These are phyloP conservation scores for Debaryomyces subglobosus DNA, from an alignment of 1,139 yeast genomes.

Conservation along the genomic window DNA sequence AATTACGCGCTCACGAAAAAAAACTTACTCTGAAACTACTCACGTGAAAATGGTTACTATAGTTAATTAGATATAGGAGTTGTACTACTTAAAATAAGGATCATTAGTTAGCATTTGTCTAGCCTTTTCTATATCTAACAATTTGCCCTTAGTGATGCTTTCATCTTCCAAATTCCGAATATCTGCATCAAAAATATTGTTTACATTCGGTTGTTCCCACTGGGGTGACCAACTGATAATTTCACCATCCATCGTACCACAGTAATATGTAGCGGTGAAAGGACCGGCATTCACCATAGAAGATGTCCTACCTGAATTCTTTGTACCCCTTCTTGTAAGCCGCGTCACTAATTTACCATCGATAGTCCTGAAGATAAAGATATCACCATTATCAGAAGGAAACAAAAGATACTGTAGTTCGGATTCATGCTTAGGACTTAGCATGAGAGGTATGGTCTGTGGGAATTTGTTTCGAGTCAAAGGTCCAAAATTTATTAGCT, in stretches of 20 bases:
- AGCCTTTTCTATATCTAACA: slow-evolving; percentile 6
- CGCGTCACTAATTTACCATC: slow-evolving; percentile 68
- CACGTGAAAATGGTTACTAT: slow-evolving; percentile 8
- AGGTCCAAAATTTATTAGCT: slow-evolving; percentile 77
- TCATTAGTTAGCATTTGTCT: slow-evolving; percentile 5
- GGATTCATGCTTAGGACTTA: slow-evolving; percentile 50
- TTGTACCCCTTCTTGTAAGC: slow-evolving; percentile 41
- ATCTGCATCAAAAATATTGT: slow-evolving; percentile 14
- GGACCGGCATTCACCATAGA: slow-evolving; percentile 55
- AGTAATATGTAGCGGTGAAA: slow-evolving; percentile 44
- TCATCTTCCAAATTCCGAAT: background rate
- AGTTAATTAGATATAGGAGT: background rate
- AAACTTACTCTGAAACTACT: background rate
- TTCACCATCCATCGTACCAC: slow-evolving; percentile 64
- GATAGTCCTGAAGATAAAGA: slow-evolving; percentile 61
- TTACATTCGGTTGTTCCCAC: slow-evolving; percentile 22
- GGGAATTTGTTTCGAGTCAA: slow-evolving; percentile 65
- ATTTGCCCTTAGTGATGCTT: background rate
- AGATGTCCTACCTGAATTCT: slow-evolving; percentile 44
- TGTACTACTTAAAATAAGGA: slow-evolving; percentile 7
- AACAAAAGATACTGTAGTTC: slow-evolving; percentile 62
- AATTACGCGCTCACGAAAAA: slow-evolving; percentile 3
- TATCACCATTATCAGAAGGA: slow-evolving; percentile 81
- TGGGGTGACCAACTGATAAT: slow-evolving; percentile 54
- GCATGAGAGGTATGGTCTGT: slow-evolving; percentile 48